Evolutionary conservation across 345 rosid genomes (phyloP), one percentile per base, ranked within the genome.

Genomic region (Brassica rapa): DNA sequence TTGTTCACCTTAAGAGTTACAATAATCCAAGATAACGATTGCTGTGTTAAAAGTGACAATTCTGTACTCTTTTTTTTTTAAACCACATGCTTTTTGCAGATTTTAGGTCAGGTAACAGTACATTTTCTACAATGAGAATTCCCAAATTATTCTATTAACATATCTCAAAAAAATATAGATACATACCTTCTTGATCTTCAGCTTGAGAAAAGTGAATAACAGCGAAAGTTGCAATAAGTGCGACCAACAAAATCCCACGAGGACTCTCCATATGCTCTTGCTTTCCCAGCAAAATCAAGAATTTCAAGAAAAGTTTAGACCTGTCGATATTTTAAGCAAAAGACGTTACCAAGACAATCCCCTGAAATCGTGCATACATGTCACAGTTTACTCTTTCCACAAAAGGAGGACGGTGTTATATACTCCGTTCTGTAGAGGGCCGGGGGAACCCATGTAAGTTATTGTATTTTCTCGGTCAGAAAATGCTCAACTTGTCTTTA

Each of bases 181-280:
- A 33, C 68, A 10, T 68, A 82, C 89, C 85, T 83, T 83, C 70
- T 53, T 69, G 73, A 70, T 72, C 81, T 72, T 83, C 79, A 37
- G 83, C 82, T n/a, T 75, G 82, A 72, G 23, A 71, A 23, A 64
- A 0, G 74, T 19, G 15, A 56, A 56, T 6, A 0, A 73, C 32
- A 25, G 60, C 37, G 8, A 75, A 77, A 25, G 27, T 4, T 39
- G 25, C 39, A 5, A 71, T 8, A 23, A 79, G 3, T 24, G 69
- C 62, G 1, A 72, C 66, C 23, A 77, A 66, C 72, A 72, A 56
- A 66, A 72, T 3, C 32, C 12, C 10, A 43, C n/a, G n/a, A 16
- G 14, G 24, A 10, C 39, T 57, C 72, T 66, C 51, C 81, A 78
- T 78, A 25, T 2, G 16, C 43, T 64, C 66, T 77, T 70, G 8